These are phyloP conservation scores for Nicotiana noctiflora DNA, from an alignment of 257 asterid genomes.

Conservation along the genomic window DNA sequence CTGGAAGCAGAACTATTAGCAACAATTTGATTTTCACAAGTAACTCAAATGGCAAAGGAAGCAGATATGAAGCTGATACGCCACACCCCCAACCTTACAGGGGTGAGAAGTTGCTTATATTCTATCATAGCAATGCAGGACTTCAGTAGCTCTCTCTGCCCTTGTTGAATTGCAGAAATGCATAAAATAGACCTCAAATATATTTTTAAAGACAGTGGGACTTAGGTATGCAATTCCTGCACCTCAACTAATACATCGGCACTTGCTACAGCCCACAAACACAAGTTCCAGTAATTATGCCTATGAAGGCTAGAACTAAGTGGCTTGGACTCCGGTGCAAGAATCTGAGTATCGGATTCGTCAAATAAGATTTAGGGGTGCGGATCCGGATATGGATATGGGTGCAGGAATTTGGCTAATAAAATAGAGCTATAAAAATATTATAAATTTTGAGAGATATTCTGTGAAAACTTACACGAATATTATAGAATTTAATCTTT, in stretches of 20 bases:
- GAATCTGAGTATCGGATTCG: no score
- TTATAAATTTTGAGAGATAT: no score
- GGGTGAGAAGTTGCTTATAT: background rate
- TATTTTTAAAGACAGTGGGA: background rate
- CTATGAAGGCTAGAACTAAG: background rate
- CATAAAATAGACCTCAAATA: constrained; percentile 1
- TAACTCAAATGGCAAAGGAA: background rate
- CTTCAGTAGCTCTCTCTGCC: background rate
- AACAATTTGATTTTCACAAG: background rate
- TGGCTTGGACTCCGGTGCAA: no score
- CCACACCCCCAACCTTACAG: background rate
- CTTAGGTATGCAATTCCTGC: background rate
- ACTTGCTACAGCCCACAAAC: background rate
- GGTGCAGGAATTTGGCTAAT: no score
- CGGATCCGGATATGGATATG: no score
- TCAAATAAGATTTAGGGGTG: no score
- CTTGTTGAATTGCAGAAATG: background rate
- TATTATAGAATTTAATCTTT: no score
- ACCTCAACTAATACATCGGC: background rate
- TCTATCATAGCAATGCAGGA: background rate
- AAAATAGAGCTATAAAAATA: no score
- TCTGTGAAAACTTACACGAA: no score
- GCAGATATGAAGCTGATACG: background rate
- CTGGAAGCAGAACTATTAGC: background rate
- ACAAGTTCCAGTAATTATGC: background rate